Conservation (phyloP, 257 asterid species). For the Gentiana straminea region DNA sequence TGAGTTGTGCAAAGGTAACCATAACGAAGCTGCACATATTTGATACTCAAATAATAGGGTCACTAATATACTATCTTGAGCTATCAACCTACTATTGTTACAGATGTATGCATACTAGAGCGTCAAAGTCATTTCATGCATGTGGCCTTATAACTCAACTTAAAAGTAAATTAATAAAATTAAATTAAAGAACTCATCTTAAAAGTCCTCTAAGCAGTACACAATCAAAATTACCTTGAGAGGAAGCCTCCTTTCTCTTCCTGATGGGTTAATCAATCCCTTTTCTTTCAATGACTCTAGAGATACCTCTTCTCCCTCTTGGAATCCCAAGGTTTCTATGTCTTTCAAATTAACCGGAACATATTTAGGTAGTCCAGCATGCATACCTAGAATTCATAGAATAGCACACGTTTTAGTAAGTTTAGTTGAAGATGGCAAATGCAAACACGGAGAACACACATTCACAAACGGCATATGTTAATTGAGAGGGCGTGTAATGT, state of each 20-base stretch:
- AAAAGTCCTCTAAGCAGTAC: neutral
- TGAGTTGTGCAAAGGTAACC: no score
- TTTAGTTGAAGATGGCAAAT: neutral
- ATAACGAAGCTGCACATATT: no score
- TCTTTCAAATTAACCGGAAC: slow-evolving; percentile 82
- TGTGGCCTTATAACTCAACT: no score
- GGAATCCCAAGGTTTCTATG: slow-evolving; percentile 66
- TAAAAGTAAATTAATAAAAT: no score
- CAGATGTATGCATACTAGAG: no score
- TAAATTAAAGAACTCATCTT: no score
- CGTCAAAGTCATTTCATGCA: no score
- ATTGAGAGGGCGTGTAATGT: no score
- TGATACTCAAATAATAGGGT: no score
- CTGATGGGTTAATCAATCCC: slow-evolving; percentile 91
- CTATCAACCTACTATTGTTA: no score
- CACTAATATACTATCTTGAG: no score
- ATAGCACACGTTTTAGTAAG: neutral
- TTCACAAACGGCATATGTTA: no score
- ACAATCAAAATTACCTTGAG: slow-evolving; percentile 47
- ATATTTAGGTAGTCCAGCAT: slow-evolving; percentile 82
- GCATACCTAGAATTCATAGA: slow-evolving; percentile 51
- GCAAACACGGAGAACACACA: neutral
- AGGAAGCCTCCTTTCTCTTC: slow-evolving; percentile 90
- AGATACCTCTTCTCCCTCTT: slow-evolving; percentile 94
- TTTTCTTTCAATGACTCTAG: slow-evolving; percentile 75